Base-by-base conservation (phyloP, 495 filamentous ascomycete genomes). In the Penicillium bovifimosum region DNA sequence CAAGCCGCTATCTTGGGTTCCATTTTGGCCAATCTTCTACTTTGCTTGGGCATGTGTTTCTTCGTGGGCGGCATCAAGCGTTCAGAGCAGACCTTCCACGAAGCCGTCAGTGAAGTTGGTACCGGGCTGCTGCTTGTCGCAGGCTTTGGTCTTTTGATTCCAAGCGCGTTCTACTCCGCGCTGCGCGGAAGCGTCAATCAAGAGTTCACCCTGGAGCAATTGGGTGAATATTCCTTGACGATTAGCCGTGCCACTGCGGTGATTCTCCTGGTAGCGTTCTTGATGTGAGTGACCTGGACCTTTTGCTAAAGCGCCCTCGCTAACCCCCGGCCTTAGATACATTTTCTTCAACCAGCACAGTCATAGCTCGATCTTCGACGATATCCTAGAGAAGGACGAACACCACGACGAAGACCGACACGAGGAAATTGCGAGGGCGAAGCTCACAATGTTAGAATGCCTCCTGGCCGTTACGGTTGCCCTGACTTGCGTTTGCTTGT, bases 1-100 rank as follows among this genome's bases (percentile, higher is more conserved):
- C 80, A 87, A 61, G 86, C 87, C 20, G 89, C 90, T 2, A 90
- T 93, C 52, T 72, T 93, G 5, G 88, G 90, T 26, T 89, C 84
- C 2, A 86, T 93, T 27, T 63, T 95, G 35, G 88, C 89, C 4
- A 93, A 91, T 52, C 74, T 91, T 61, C 66, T 88, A 24, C 72
- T 88, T 1, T 93, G 88, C 58, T 61, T 91, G 41, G 89, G 90
- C 0, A 63, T 84, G 29, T 90, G 86, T 62, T 93, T 95, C 73
- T 80, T 91, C 53, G 79, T 82, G 43, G 88, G 86, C 24, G 90
- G 90, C 2, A 50, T 95, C 9, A 72, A 76, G 41, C 79, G 79
- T 9, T 70, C 84, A 5, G 78, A 82, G 61, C 83, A 87, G 52
- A 71, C 72, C 1, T 95, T 95, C 63, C 81, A 87, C 60, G 84